These are phyloP conservation scores for Luffa aegyptiaca DNA, from an alignment of 306 rosid species.

Conservation along the genomic window DNA sequence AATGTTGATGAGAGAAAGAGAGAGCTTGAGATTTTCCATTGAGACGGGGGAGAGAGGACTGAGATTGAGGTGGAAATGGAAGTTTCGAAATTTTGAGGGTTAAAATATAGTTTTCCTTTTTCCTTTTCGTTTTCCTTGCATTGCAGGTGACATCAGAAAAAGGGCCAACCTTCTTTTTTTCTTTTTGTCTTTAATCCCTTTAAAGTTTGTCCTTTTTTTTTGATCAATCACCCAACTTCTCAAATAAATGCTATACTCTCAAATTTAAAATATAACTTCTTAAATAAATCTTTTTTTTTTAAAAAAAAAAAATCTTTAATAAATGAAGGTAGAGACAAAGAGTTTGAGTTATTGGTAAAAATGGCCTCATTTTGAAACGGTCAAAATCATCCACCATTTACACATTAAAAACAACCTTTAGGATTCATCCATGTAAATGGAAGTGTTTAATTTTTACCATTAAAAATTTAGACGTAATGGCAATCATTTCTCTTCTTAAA, in stretches of 20 bases:
- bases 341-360: too few relatives aligned
- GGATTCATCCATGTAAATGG: not conserved
- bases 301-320: too few relatives aligned
- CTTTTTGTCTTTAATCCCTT: not conserved
- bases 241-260: not conserved
- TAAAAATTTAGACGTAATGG: not conserved
- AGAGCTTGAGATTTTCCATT: not conserved
- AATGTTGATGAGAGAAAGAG: not conserved
- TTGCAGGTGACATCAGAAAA: not conserved
- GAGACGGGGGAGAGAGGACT: not conserved
- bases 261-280: too few relatives aligned
- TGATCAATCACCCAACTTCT: not conserved
- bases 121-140: too few relatives aligned
- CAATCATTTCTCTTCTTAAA: not conserved
- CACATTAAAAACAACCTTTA: not conserved
- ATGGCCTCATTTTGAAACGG: not conserved
- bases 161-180: not conserved
- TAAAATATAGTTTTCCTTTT: not conserved
- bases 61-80: not conserved
- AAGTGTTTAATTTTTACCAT: not conserved
- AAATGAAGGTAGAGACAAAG: too few relatives aligned
- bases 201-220: not conserved
- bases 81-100: not conserved
- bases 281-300: too few relatives aligned
- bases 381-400: not conserved